phyloP scores from a whole-genome alignment of 2,329 filamentous ascomycete genomes.

The Aspergillus calidoustus region DNA sequence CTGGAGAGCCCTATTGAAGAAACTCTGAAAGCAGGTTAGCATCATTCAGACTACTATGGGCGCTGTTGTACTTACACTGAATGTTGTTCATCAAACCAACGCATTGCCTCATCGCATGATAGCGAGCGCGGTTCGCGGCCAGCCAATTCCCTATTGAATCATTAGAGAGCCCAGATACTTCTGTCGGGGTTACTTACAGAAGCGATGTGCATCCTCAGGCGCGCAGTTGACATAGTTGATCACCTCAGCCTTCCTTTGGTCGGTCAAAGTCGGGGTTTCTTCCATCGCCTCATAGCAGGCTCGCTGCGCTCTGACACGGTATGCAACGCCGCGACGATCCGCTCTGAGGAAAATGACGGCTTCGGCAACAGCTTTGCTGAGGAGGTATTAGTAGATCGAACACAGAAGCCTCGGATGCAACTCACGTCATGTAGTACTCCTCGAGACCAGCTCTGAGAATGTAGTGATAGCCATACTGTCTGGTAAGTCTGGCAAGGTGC shows the following conservation, averaged over 20 bases:
- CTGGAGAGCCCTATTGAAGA: not conserved
- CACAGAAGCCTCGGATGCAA: not conserved
- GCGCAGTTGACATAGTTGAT: conserved; percentile 23
- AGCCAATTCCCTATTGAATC: conserved; percentile 27
- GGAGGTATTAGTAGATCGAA: conserved; percentile 1
- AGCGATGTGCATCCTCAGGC: conserved; percentile 27
- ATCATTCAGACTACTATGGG: not conserved
- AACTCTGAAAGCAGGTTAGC: not conserved
- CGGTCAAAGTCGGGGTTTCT: conserved; percentile 23
- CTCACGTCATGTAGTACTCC: conserved; percentile 35
- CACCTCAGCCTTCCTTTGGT: conserved; percentile 26
- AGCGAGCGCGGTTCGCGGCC: conserved; percentile 25
- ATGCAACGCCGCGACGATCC: conserved; percentile 24
- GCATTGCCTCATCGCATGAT: conserved; percentile 30
- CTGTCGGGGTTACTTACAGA: conserved; percentile 29
- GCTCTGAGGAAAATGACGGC: conserved; percentile 28
- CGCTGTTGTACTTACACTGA: conserved; percentile 10
- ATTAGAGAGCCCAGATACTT: conserved; percentile 14
- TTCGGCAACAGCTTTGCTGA: conserved; percentile 24
- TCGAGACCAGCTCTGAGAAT: conserved; percentile 32
- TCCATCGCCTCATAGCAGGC: conserved; percentile 32
- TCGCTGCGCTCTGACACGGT: conserved; percentile 23
- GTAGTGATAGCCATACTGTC: conserved; percentile 31
- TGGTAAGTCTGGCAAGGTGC: conserved; percentile 23
- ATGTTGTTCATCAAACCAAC: conserved; percentile 20